Evolutionary conservation across 495 filamentous ascomycete genomes (phyloP), one percentile per base, ranked within the genome.

Genomic region (Daldinia childiae): DNA sequence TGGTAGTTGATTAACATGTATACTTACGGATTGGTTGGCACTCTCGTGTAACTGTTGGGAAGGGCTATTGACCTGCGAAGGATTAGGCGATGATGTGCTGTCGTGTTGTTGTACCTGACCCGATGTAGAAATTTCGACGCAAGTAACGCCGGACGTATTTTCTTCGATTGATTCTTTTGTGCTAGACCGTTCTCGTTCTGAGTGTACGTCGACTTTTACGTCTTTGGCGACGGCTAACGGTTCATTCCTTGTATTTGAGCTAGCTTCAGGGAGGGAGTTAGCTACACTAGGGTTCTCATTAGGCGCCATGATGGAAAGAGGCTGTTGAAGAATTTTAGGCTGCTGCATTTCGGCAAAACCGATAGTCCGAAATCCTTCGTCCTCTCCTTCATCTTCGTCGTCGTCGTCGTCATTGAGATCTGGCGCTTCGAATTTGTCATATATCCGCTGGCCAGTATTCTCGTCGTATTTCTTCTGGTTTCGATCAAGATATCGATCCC

Each of bases 401-500:
- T 74, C 75, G 4, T 74, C 81, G 0, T 76, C 71, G 24, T 76
- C 80, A 19, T 73, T 62, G 29, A 78, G 54, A 43, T 78, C 75
- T 0, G 82, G 82, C 11, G 76, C 75, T 61, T 84, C 84, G 50
- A 85, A 85, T 58, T 76, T 82, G 72, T 80, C 83, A 56, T 84
- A 86, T 12, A 86, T 76, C 30, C 83, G 74, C 52, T 81, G 78
- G 6, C 80, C 82, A 0, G 75, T 77, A 17, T 76, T 70, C 0
- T 82, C 74, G 50, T 86, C 82, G 36, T 84, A 85, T 7, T 69
- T 66, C 70, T 82, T 83, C 52, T 81, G 77, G 29, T 82, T 79
- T 55, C 81, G 81, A 61, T 86, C 82, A 14, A 86, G 77, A 19
- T 83, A 72, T 34, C 88, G 82, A 78, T 97, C 92, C 12, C 92